A percentile compares a stretch with the other conserved stretches of the same genome.
Conservation (phyloP, 116 monocot genomes). For the Zostera marina region DNA sequence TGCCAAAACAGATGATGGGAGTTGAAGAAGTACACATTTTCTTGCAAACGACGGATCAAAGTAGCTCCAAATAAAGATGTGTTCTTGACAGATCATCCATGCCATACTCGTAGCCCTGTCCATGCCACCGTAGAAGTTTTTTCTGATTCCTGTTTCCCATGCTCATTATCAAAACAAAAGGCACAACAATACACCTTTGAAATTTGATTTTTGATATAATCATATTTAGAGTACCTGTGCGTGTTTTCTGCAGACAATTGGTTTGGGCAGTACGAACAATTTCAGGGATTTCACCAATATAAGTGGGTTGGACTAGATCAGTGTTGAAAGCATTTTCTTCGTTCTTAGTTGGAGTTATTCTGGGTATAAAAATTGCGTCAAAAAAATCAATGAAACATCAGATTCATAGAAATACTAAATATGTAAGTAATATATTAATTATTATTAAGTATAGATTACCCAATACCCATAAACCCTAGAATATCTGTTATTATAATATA, state of each 20-base stretch:
- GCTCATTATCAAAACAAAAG: background rate
- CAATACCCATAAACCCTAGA: too few species aligned
- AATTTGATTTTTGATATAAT: too few species aligned
- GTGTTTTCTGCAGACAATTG: conserved; percentile 24
- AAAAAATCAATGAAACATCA: background rate
- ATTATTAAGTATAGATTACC: too few species aligned
- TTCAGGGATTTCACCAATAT: conserved; percentile 66
- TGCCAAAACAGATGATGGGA: conserved; percentile 35
- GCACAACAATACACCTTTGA: background rate
- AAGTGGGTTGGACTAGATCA: conserved; percentile 58
- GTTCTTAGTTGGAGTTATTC: conserved; percentile 29
- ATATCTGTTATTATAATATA: background rate
- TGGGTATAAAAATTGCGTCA: conserved; percentile 8
- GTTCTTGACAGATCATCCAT: conserved; percentile 73
- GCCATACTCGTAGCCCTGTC: conserved; percentile 52
- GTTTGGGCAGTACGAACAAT: conserved; percentile 65
- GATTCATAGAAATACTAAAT: too few species aligned
- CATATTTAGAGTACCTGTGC: conserved; percentile 11
- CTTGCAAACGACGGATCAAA: conserved; percentile 32
- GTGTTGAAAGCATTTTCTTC: conserved; percentile 25
- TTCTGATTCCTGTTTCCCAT: conserved; percentile 16
- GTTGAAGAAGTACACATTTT: conserved; percentile 47
- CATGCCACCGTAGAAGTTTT: conserved; percentile 54
- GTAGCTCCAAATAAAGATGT: conserved; percentile 79
- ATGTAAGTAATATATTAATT: too few species aligned